Conservation (phyloP, 345 rosid genomes). For the Anacardium occidentale region DNA sequence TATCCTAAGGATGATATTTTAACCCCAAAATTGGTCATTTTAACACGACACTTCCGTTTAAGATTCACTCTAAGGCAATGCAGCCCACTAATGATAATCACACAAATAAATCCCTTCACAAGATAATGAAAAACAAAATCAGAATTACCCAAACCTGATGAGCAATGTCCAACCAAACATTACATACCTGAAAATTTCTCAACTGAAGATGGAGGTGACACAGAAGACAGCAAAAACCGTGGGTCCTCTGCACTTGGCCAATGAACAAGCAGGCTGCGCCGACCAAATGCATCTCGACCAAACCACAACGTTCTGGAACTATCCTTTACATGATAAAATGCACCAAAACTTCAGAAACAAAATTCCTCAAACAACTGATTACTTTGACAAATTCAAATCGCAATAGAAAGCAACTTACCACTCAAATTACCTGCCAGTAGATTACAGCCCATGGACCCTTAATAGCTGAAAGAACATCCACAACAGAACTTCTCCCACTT, state of each 20-base stretch:
- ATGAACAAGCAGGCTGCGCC: constrained; percentile 93
- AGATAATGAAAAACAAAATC: background rate
- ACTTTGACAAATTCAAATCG: background rate
- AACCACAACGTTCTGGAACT: constrained; percentile 83
- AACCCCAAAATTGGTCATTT: background rate
- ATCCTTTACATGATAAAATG: constrained; percentile 38
- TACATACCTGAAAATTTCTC: constrained; percentile 47
- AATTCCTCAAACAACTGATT: background rate
- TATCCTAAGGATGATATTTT: background rate
- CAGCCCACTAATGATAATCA: background rate
- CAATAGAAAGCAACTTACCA: constrained; percentile 30
- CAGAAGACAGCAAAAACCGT: constrained; percentile 68
- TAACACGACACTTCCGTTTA: background rate
- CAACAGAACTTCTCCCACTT: constrained; percentile 36
- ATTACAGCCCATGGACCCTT: constrained; percentile 88
- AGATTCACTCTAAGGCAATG: background rate
- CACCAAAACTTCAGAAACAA: constrained; percentile 11
- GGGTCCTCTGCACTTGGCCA: constrained; percentile 71
- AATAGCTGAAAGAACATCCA: constrained; percentile 64
- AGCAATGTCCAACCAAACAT: constrained; percentile 21
- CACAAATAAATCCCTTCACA: background rate
- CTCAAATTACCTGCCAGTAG: constrained; percentile 78
- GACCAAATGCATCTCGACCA: constrained; percentile 85
- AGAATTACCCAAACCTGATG: background rate
- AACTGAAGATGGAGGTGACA: constrained; percentile 47